phyloP scores from a whole-genome alignment of 768 basidiomycete species.

The Tremella mesenterica region DNA sequence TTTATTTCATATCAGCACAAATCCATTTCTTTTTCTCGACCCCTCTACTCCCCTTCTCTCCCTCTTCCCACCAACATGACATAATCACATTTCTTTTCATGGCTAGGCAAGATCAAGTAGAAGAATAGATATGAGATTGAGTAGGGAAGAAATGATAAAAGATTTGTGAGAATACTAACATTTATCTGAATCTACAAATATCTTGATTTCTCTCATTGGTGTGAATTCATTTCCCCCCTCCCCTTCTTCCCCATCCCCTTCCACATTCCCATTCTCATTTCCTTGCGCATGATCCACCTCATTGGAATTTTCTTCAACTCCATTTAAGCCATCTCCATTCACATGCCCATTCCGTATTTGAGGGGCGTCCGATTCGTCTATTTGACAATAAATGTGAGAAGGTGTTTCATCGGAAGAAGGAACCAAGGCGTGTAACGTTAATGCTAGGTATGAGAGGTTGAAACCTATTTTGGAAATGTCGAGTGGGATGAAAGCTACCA shows the following conservation, averaged over 20 bases:
- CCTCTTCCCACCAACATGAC: too few relatives aligned
- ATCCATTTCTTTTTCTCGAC: too few relatives aligned
- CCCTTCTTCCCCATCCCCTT: conserved; percentile 27
- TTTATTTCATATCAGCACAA: too few relatives aligned
- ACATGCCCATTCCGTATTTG: neutral
- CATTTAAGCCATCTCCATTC: conserved; percentile 17
- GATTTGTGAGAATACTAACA: conserved; percentile 12
- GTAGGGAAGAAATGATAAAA: too few relatives aligned
- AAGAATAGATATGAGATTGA: too few relatives aligned
- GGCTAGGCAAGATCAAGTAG: too few relatives aligned
- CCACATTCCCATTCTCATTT: conserved; percentile 4
- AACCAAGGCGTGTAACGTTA: conserved; percentile 88
- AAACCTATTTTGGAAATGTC: conserved; percentile 52
- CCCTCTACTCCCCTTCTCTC: too few relatives aligned
- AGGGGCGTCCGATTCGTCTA: conserved; percentile 58
- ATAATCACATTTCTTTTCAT: too few relatives aligned
- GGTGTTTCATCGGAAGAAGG: conserved; percentile 50
- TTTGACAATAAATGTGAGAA: conserved; percentile 72
- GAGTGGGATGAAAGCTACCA: neutral
- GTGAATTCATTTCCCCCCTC: conserved; percentile 47
- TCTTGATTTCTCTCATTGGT: conserved; percentile 70
- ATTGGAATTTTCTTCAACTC: neutral
- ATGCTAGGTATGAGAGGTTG: conserved; percentile 74
- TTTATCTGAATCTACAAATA: conserved; percentile 52
- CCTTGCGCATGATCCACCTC: conserved; percentile 9